These are phyloP conservation scores for Rachicladosporium sp. DNA, from an alignment of 2,329 filamentous ascomycete species.

Conservation along the genomic window DNA sequence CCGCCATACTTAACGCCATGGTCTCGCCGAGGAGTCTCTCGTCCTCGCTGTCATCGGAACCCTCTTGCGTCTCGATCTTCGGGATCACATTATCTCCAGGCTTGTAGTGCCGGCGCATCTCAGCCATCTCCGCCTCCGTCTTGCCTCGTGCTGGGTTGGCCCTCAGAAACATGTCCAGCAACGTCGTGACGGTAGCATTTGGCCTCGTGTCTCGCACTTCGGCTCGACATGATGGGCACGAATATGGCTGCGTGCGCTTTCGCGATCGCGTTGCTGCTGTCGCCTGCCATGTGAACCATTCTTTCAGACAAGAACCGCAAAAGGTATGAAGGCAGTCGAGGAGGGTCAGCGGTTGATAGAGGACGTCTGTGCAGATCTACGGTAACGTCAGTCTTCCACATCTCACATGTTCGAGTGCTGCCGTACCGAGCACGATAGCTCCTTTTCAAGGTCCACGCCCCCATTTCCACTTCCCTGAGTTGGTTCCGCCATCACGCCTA, in stretches of 20 bases:
- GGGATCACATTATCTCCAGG: constrained; percentile 73
- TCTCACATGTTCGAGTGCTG: background rate
- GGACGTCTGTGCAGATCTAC: constrained; percentile 83
- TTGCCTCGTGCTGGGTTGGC: constrained; percentile 67
- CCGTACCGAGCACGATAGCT: constrained; percentile 88
- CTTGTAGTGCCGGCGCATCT: constrained; percentile 64
- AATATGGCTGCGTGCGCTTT: constrained; percentile 48
- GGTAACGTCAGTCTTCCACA: constrained; percentile 4
- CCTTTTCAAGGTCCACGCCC: constrained; percentile 63
- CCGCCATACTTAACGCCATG: constrained; percentile 59
- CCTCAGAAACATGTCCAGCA: constrained; percentile 77
- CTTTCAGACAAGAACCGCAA: constrained; percentile 86
- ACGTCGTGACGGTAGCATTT: constrained; percentile 79
- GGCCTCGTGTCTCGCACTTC: constrained; percentile 74
- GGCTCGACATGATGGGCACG: constrained; percentile 86
- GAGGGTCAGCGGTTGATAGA: constrained; percentile 28
- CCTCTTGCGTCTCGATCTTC: constrained; percentile 44
- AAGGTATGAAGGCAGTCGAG: constrained; percentile 51
- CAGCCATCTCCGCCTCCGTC: constrained; percentile 58
- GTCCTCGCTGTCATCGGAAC: constrained; percentile 43
- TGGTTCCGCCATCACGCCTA: constrained; percentile 1
- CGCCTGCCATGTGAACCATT: constrained; percentile 84
- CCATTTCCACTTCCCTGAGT: constrained; percentile 3
- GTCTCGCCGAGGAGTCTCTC: constrained; percentile 58
- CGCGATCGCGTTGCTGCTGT: constrained; percentile 40